phyloP scores from a whole-genome alignment of 768 basidiomycete genomes.

The Vararia minispora region DNA sequence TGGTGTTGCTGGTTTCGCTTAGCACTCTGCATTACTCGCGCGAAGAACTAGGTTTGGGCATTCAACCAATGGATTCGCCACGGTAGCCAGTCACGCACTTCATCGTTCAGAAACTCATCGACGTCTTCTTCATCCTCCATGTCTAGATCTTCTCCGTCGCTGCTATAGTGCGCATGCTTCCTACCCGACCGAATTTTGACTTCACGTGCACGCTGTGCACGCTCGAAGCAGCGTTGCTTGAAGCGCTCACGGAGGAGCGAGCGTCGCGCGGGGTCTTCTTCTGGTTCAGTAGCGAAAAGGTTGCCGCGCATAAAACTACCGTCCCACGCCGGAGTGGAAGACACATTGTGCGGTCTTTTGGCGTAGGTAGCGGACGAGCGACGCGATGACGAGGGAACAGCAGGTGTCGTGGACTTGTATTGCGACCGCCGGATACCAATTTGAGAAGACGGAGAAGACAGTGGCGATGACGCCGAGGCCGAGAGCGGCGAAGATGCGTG shows the following conservation, averaged over 20 bases:
- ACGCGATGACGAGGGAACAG: neutral
- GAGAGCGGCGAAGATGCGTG: constrained; percentile 11
- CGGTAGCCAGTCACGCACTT: too few relatives aligned
- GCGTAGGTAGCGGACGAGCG: too few relatives aligned
- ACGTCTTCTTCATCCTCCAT: constrained; percentile 12
- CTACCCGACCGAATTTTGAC: constrained; percentile 10
- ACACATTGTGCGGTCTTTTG: too few relatives aligned
- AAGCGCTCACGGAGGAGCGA: constrained; percentile 16
- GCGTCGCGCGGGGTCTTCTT: constrained; percentile 9
- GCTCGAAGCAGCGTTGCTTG: constrained; percentile 15
- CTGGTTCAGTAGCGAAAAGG: neutral
- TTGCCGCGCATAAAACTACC: neutral
- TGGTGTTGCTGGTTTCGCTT: constrained; percentile 37
- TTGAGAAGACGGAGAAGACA: constrained; percentile 4
- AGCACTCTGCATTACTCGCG: constrained; percentile 49
- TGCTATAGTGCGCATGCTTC: constrained; percentile 9
- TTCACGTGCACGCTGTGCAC: constrained; percentile 12
- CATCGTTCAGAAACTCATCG: constrained; percentile 15
- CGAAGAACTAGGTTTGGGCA: constrained; percentile 53
- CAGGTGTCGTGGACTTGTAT: constrained; percentile 11
- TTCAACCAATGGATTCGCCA: too few relatives aligned
- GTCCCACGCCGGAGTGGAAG: too few relatives aligned
- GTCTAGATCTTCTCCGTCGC: constrained; percentile 16
- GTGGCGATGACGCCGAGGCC: constrained; percentile 8
- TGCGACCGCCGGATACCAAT: constrained; percentile 10